Evolutionary conservation across 768 basidiomycete genomes (phyloP).

Genomic region (Imleria badia): DNA sequence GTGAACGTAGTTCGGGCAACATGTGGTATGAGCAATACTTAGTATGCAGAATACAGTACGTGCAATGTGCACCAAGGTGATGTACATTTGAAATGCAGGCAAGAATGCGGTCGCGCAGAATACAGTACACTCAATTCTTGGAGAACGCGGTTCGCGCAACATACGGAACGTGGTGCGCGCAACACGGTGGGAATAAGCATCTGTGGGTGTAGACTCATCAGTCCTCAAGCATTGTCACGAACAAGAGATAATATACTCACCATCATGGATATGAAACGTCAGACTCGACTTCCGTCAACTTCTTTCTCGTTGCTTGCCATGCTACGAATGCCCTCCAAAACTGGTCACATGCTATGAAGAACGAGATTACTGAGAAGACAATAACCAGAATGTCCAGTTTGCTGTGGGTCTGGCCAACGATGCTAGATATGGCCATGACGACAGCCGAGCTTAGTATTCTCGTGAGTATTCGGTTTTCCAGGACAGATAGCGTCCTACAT

Average conservation of each 20-base stretch:
- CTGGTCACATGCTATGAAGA: conserved; percentile 21
- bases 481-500: conserved; percentile 9
- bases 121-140: too few relatives aligned
- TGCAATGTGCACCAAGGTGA: too few relatives aligned
- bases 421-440: conserved; percentile 16
- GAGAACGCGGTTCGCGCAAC: too few relatives aligned
- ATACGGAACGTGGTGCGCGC: too few relatives aligned
- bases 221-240: neutral
- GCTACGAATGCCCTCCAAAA: conserved; percentile 19
- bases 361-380: conserved; percentile 13
- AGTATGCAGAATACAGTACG: too few relatives aligned
- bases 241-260: neutral
- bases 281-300: conserved; percentile 2
- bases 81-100: too few relatives aligned
- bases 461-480: neutral
- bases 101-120: too few relatives aligned
- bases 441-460: conserved; percentile 12
- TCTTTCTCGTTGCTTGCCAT: conserved; percentile 15
- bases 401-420: conserved; percentile 11
- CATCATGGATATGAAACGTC: conserved; percentile 4
- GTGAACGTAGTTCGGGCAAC: too few relatives aligned
- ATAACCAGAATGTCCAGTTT: conserved; percentile 16
- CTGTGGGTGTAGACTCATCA: neutral
- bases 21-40: too few relatives aligned
- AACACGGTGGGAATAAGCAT: too few relatives aligned